Evolutionary conservation across 169 alveolate genomes (phyloP), one percentile per base, ranked within the genome.

Genomic region (Neospora caninum): DNA sequence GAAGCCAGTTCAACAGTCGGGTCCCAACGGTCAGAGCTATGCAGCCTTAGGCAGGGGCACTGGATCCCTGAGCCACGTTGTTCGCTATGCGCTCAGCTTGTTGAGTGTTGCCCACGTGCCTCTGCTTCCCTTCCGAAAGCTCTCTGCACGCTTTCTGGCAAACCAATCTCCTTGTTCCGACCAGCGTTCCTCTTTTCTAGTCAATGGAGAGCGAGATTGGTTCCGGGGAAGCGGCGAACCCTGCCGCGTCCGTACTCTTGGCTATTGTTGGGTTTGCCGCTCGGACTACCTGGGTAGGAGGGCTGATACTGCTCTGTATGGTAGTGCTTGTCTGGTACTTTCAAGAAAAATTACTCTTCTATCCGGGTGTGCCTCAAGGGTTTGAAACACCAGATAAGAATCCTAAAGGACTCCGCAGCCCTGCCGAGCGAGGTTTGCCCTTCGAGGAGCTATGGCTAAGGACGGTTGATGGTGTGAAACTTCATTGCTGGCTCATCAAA

Each of bases 211-310:
- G 34, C 78, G 78, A 64, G 78, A 29, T 29, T 64, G 78, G 78
- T 64, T 64, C 78, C 31, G 78, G 34, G 29, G 34, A 25, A 64
- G 78, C 78, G 78, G 78, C 78, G 78, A 29, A 64, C 25, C 78
- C 84, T 73, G 49, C 84, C 41, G 41, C 84, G 49, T 73, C 84
- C 49, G 10, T 73, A 36, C n/a, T n/a, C 41, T 27, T 73, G 43
- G 41, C 84, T 0, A 34, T 38, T 13, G 84, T 43, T 13, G 84
- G 84, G 45, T 73, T 73, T 38, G 84, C 84, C 45, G 80, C 94
- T 69, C 94, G 94, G 49, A 91, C 91, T 91, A 88, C 94, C 54
- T 91, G 94, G 94, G 94, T 91, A 64, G 94, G 94, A 64, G 94
- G 94, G 64, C 84, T 91, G 18, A 49, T 91, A 36, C 86, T 91